A percentile compares a stretch with the other conserved stretches of the same genome.
Conservation (phyloP, 2,329 filamentous ascomycete genomes). For the Amphichorda felina region DNA sequence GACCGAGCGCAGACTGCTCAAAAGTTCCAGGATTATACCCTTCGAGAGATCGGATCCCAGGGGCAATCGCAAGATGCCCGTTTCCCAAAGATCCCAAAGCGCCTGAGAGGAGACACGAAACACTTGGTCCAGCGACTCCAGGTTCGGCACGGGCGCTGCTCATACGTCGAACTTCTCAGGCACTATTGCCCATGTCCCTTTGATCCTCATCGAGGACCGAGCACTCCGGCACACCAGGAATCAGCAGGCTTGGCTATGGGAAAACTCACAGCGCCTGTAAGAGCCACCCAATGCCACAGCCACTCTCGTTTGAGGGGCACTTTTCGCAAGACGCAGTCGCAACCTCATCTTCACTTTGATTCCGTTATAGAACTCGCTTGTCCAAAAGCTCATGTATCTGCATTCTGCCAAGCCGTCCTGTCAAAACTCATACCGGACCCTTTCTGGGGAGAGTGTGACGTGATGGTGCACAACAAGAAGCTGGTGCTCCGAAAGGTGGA, state of each 20-base stretch:
- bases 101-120: constrained; percentile 51
- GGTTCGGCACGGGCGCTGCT: constrained; percentile 58
- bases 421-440: constrained; percentile 58
- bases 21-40: constrained; percentile 71
- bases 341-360: constrained; percentile 8
- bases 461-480: constrained; percentile 45
- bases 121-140: constrained; percentile 58
- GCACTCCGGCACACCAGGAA: constrained; percentile 2
- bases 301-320: constrained; percentile 6
- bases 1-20: constrained; percentile 57
- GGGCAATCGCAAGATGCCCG: neutral
- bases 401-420: constrained; percentile 73
- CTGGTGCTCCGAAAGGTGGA: constrained; percentile 59
- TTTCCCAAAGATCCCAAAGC: constrained; percentile 41
- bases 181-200: constrained; percentile 61
- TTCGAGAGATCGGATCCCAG: constrained; percentile 55
- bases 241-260: neutral
- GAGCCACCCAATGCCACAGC: neutral
- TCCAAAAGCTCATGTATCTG: constrained; percentile 58
- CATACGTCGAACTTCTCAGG: constrained; percentile 66
- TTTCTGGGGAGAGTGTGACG: constrained; percentile 57
- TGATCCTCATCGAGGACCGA: constrained; percentile 8
- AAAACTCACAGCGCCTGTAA: neutral
- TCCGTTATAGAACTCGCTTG: constrained; percentile 58
- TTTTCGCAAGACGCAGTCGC: constrained; percentile 2